Percentiles rank a stretch among this genome's conserved stretches.
phyloP scores from a whole-genome alignment of 768 basidiomycete genomes.

The Boletus sensibilis region DNA sequence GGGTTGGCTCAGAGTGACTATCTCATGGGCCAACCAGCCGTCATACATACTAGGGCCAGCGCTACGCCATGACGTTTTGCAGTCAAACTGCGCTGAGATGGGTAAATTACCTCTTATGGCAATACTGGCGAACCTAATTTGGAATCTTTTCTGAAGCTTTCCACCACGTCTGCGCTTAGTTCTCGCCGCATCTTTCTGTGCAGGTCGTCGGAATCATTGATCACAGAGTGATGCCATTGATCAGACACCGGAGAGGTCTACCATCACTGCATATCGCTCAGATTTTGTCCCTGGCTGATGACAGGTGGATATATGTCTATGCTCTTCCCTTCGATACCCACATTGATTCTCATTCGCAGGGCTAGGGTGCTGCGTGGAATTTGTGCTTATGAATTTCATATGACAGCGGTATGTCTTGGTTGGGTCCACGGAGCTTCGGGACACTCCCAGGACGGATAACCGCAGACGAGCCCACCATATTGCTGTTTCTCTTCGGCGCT shows the following conservation, averaged over 20 bases:
- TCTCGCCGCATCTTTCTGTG: neutral
- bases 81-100: neutral
- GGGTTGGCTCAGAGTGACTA: neutral
- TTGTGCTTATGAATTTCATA: constrained; percentile 14
- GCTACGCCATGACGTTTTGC: too few species aligned
- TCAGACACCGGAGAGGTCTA: neutral
- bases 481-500: neutral
- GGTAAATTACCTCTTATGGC: neutral
- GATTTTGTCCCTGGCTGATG: constrained; percentile 5
- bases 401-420: neutral
- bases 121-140: constrained; percentile 2
- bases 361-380: neutral
- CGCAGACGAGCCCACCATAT: neutral
- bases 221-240: constrained; percentile 8
- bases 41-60: neutral
- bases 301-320: neutral
- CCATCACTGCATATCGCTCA: neutral
- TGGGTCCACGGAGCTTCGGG: constrained; percentile 9
- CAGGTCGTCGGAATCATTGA: constrained; percentile 11
- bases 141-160: neutral
- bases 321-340: neutral
- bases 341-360: constrained; percentile 7
- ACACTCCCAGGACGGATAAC: neutral
- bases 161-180: neutral
- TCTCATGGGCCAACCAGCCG: neutral